Percentiles rank a stretch among this genome's conserved stretches.
Conservation (phyloP, 73 alveolate genomes). For the Tetrahymena elliotti region DNA sequence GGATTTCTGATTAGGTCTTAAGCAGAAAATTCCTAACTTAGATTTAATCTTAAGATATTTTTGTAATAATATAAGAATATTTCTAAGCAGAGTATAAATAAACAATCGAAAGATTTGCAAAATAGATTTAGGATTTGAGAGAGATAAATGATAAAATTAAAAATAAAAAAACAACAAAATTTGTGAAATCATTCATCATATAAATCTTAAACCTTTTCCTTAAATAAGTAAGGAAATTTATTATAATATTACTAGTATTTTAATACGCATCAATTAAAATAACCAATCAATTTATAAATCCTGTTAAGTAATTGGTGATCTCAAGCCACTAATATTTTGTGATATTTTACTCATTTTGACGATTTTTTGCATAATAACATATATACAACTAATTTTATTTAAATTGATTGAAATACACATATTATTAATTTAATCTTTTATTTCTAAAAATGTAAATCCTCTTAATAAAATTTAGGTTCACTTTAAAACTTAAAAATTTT, state of each 20-base stretch:
- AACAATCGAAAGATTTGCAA: neutral
- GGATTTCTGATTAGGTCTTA: neutral
- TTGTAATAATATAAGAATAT: neutral
- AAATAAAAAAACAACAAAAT: neutral
- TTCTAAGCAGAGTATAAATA: neutral
- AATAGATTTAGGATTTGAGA: neutral
- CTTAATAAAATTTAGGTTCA: too few relatives aligned
- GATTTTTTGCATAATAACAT: neutral
- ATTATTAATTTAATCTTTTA: too few relatives aligned
- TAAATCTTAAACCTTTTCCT: neutral
- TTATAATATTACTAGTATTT: neutral
- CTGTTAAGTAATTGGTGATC: neutral
- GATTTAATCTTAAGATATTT: neutral
- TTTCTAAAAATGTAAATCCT: too few relatives aligned
- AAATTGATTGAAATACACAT: neutral
- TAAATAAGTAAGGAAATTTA: neutral
- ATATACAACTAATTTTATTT: neutral
- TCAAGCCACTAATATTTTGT: neutral
- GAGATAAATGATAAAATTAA: neutral
- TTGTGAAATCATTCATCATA: neutral
- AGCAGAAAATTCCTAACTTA: neutral
- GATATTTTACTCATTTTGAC: too few relatives aligned
- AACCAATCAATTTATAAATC: neutral
- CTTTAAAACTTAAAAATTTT: too few relatives aligned
- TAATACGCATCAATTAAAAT: neutral